Percentiles rank a stretch among this genome's conserved stretches.
Conservation (phyloP, 2,329 filamentous ascomycete genomes). For the Neonectria coccinea region DNA sequence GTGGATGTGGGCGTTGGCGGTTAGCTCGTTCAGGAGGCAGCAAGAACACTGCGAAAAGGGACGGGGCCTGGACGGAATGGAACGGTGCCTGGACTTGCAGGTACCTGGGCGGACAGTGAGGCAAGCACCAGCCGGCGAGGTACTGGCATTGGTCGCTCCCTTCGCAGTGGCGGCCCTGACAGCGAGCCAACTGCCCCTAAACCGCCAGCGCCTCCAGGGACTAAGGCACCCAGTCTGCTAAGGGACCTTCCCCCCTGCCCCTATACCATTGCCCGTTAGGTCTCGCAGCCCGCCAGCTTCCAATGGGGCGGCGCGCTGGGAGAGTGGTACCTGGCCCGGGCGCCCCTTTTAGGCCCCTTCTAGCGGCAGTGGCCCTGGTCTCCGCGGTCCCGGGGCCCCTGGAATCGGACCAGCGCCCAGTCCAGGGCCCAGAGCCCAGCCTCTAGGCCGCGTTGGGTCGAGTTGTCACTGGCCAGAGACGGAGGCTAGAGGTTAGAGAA, state of each 20-base stretch:
- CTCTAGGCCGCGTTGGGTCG: not conserved
- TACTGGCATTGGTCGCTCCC: not conserved
- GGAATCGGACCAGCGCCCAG: slow-evolving; percentile 26
- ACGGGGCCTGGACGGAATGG: not conserved
- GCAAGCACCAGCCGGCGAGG: not conserved
- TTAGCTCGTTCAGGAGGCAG: slow-evolving; percentile 19
- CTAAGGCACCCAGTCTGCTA: slow-evolving; percentile 17
- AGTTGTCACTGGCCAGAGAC: not conserved
- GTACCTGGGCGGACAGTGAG: not conserved
- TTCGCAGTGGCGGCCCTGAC: not conserved
- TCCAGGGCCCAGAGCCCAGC: slow-evolving; percentile 6
- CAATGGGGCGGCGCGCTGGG: slow-evolving; percentile 24
- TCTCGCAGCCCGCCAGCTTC: slow-evolving; percentile 24
- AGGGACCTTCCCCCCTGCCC: not conserved
- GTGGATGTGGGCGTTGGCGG: slow-evolving; percentile 17
- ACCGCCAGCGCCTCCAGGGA: not conserved
- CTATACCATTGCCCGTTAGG: not conserved
- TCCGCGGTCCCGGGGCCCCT: slow-evolving; percentile 39
- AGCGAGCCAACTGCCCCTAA: not conserved
- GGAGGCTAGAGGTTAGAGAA: not conserved
- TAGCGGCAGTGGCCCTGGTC: slow-evolving; percentile 36
- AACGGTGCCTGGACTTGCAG: slow-evolving; percentile 6
- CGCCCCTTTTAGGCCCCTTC: slow-evolving; percentile 31
- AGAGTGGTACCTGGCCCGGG: slow-evolving; percentile 38
- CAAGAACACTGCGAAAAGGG: not conserved